Evolutionary conservation across 768 basidiomycete genomes (phyloP), one percentile per base, ranked within the genome.

Genomic region (Amanita pseudoporphyria): DNA sequence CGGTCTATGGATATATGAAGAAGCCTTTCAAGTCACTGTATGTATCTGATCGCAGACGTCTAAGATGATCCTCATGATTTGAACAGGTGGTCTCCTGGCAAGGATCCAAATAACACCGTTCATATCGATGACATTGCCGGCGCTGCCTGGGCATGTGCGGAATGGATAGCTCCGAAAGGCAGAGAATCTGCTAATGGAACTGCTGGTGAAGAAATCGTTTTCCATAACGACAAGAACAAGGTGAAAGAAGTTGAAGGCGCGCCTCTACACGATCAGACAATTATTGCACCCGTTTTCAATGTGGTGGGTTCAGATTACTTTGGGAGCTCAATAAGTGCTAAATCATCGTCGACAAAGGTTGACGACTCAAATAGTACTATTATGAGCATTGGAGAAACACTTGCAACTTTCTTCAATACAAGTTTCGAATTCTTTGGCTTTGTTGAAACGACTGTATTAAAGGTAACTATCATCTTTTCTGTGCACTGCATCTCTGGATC

Each of bases 1-100:
- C 85, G 10, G 81, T 91, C 24, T 92, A 92, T 62, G 86, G 86
- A 5, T 80, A 86, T 60, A 70, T 87, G 63, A 79, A 87, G 60
- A 82, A 86, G 56, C 86, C 87, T 1, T 87, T 93, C 82, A 89
- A 87, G 62, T 84, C 81, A 9, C 71, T 91, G 87, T 90, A 57
- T 56, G 82, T 53, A 30, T 57, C 36, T 18, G n/a, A 32, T 39
- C 28, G 19, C 28, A 21, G 26, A 28, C 9, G 42, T 45, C 31
- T 7, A 30, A 18, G 18, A 9, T 37, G 42, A 12, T 48, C 24
- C 49, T 12, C n/a, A 32, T 50, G 9, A 21, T 30, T 51, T 31
- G 46, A 30, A 1, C 54, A 89, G 87, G 62, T 87, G 87, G 84
- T 77, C 82, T 7, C 87, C 87, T 5, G 85, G 87, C 26, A 84